Evolutionary conservation across 2,329 filamentous ascomycete genomes (phyloP).

Genomic region (Penicillium decumbens): DNA sequence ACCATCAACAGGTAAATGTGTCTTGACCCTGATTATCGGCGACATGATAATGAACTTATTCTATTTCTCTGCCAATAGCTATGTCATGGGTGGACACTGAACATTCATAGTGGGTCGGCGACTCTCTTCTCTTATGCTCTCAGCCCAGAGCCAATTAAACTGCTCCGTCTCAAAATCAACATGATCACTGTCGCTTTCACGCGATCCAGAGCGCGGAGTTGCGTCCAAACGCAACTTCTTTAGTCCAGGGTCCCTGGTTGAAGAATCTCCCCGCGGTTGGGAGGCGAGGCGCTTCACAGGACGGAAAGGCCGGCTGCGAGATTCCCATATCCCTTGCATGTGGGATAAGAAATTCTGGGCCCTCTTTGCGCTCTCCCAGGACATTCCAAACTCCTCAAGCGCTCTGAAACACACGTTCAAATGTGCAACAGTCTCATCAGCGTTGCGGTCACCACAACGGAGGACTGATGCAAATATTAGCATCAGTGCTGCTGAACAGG

Average conservation of each 20-base stretch:
- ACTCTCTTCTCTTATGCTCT: too few relatives aligned
- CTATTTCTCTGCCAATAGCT: too few relatives aligned
- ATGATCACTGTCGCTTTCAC: too few relatives aligned
- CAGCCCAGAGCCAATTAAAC: too few relatives aligned
- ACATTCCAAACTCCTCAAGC: constrained; percentile 4
- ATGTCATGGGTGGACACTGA: too few relatives aligned
- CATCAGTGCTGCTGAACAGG: constrained; percentile 32
- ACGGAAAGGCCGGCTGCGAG: background rate
- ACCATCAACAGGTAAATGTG: too few relatives aligned
- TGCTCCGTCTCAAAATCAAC: too few relatives aligned
- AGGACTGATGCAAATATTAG: constrained; percentile 29
- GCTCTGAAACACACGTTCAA: constrained; percentile 6
- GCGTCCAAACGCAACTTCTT: too few relatives aligned
- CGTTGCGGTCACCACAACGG: background rate
- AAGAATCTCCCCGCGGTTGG: background rate
- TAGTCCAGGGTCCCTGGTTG: background rate
- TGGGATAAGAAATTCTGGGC: constrained; percentile 4
- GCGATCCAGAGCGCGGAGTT: too few relatives aligned
- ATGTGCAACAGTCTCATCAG: background rate
- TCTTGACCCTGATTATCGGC: too few relatives aligned
- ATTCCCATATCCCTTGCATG: constrained; percentile 5
- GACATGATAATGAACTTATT: too few relatives aligned
- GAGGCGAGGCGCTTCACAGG: background rate
- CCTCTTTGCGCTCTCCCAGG: constrained; percentile 7
- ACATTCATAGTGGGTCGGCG: too few relatives aligned